These are phyloP conservation scores for Tritrichomonas musculus DNA, from an alignment of 208 protist species.

Conservation along the genomic window DNA sequence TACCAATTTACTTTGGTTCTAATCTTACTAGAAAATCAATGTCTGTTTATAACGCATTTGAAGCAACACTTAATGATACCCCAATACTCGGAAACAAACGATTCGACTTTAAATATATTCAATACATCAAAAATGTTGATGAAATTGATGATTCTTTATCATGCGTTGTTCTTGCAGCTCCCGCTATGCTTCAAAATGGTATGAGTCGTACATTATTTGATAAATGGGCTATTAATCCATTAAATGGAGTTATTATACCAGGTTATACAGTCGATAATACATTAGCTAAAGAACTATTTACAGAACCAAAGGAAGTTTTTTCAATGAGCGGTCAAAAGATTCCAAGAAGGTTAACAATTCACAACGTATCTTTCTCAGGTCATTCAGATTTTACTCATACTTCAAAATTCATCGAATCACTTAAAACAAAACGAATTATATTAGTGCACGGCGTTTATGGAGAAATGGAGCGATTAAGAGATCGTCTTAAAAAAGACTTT, in stretches of 20 bases:
- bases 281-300: slow-evolving; percentile 35
- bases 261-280: slow-evolving; percentile 42
- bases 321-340: slow-evolving; percentile 37
- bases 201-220: slow-evolving; percentile 94
- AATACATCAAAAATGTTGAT: slow-evolving; percentile 70
- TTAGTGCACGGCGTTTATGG: slow-evolving; percentile 38
- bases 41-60: slow-evolving; percentile 87
- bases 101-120: slow-evolving; percentile 92
- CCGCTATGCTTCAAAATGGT: slow-evolving; percentile 89
- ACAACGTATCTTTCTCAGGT: slow-evolving; percentile 39
- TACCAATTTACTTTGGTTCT: slow-evolving; percentile 96
- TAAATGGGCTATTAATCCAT: slow-evolving; percentile 79
- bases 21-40: slow-evolving; percentile 91
- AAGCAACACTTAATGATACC: slow-evolving; percentile 88
- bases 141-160: slow-evolving; percentile 67
- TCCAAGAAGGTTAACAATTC: slow-evolving; percentile 35
- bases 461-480: slow-evolving; percentile 33
- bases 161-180: slow-evolving; percentile 69
- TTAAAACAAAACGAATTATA: slow-evolving; percentile 36
- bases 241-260: slow-evolving; percentile 68
- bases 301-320: slow-evolving; percentile 35
- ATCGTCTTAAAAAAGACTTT: slow-evolving; percentile 33
- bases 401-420: slow-evolving; percentile 35
- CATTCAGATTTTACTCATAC: slow-evolving; percentile 44
- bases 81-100: slow-evolving; percentile 77